Conservation (phyloP, 2,329 filamentous ascomycete species). For the Helotiales sp. region DNA sequence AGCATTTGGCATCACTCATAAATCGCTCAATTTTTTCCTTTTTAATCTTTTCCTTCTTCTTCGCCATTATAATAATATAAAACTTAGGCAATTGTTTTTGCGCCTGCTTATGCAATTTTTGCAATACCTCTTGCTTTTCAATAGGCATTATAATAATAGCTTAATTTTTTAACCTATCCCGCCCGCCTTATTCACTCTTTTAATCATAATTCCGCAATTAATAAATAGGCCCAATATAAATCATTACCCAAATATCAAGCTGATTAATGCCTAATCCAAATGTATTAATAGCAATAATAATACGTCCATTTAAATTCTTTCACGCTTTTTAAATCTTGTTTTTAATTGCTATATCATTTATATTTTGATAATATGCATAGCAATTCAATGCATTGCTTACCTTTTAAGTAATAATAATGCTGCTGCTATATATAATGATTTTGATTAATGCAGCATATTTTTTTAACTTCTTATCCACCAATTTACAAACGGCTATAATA, state of each 20-base stretch:
- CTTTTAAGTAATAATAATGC: slow-evolving; percentile 5
- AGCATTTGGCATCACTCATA: too few relatives aligned
- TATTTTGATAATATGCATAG: slow-evolving; percentile 1
- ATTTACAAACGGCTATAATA: neutral
- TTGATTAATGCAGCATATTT: neutral
- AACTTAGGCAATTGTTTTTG: neutral
- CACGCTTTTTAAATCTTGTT: slow-evolving; percentile 1
- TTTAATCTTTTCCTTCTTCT: neutral
- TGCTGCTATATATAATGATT: slow-evolving; percentile 11
- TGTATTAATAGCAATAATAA: neutral
- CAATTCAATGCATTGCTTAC: slow-evolving; percentile 2
- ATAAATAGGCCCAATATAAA: slow-evolving; percentile 8
- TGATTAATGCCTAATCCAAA: slow-evolving; percentile 6
- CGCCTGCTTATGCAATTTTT: neutral
- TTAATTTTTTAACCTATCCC: slow-evolving; percentile 1
- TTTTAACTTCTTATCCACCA: neutral
- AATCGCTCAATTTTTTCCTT: neutral
- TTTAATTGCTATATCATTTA: neutral
- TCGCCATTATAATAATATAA: neutral
- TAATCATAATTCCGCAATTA: slow-evolving; percentile 1
- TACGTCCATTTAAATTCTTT: neutral
- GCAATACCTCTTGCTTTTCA: neutral
- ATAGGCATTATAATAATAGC: neutral
- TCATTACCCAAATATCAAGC: neutral
- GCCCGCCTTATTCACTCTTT: neutral